A percentile compares a stretch with the other conserved stretches of the same genome.
Conservation (phyloP, 805 yeast species). For the Teunomyces panamensis region DNA sequence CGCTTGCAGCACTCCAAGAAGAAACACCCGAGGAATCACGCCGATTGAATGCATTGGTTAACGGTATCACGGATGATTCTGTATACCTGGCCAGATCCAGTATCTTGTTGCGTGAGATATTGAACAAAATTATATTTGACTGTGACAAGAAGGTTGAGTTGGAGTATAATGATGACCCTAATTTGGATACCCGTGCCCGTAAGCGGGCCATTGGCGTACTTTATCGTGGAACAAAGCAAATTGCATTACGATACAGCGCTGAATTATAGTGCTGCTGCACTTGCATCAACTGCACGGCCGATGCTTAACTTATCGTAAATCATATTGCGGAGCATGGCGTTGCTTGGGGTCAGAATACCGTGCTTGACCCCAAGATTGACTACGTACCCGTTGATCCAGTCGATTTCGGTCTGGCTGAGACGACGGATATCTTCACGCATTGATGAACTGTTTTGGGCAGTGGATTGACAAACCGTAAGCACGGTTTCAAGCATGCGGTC, state of each 20-base stretch:
- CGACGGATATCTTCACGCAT: conserved; percentile 66
- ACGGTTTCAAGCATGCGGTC: conserved; percentile 35
- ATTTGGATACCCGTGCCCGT: conserved; percentile 13
- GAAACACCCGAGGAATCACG: conserved; percentile 25
- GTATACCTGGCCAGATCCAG: conserved; percentile 23
- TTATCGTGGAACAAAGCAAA: conserved; percentile 22
- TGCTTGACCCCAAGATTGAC: conserved; percentile 50
- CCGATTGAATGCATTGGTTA: conserved; percentile 35
- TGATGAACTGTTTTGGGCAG: conserved; percentile 62
- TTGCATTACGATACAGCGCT: conserved; percentile 14
- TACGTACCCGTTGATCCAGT: conserved; percentile 80
- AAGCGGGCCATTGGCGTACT: conserved; percentile 20
- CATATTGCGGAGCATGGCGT: conserved; percentile 44
- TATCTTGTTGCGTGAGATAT: conserved; percentile 28
- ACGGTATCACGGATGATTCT: conserved; percentile 50
- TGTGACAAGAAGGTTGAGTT: conserved; percentile 17
- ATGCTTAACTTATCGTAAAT: conserved; percentile 39
- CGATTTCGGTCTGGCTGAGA: conserved; percentile 68
- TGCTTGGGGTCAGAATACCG: conserved; percentile 44
- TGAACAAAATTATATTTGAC: conserved; percentile 24
- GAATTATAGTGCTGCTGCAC: conserved; percentile 5
- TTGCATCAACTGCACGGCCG: conserved; percentile 24
- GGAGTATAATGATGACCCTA: conserved; percentile 16
- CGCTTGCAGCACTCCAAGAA: conserved; percentile 57
- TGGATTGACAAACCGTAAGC: conserved; percentile 24